Evolutionary conservation across 345 rosid species (phyloP).

Genomic region (Boechera divaricarpa): DNA sequence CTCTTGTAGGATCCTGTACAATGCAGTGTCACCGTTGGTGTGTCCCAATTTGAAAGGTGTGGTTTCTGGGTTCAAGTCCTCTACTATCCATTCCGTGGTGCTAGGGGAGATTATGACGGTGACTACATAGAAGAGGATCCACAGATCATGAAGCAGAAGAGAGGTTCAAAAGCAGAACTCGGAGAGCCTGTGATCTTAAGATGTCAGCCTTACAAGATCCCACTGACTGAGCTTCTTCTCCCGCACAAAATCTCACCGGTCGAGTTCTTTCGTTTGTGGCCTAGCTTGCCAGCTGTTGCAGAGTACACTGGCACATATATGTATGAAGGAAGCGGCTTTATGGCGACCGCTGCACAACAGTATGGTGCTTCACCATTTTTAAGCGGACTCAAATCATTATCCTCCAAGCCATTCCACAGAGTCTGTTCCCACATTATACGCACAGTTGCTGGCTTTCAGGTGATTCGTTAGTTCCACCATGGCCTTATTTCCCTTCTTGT

Average conservation of each 20-base stretch:
- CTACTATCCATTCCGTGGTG: constrained; percentile 95
- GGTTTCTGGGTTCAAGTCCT: constrained; percentile 96
- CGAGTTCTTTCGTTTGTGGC: constrained; percentile 98
- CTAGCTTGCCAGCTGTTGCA: constrained; percentile 91
- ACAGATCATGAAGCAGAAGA: constrained; percentile 77
- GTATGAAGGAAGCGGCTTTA: constrained; percentile 98
- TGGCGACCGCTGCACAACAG: constrained; percentile 98
- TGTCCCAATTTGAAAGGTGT: constrained; percentile 94
- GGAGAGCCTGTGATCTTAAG: constrained; percentile 97
- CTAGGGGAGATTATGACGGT: constrained; percentile 85
- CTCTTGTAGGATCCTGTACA: constrained; percentile 81
- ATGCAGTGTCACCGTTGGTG: constrained; percentile 94
- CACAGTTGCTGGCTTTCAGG: constrained; percentile 99
- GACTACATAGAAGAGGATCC: constrained; percentile 92
- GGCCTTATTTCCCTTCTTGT: constrained; percentile 5
- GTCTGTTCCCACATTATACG: constrained; percentile 94
- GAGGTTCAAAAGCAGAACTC: constrained; percentile 82
- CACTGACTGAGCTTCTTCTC: constrained; percentile 91
- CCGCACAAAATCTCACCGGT: constrained; percentile 96
- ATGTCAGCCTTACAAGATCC: constrained; percentile 97
- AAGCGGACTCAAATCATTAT: constrained; percentile 85
- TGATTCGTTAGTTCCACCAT: constrained; percentile 32
- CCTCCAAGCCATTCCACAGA: constrained; percentile 91
- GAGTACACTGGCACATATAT: constrained; percentile 86
- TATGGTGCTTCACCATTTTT: constrained; percentile 95